Percentiles rank a stretch among this genome's conserved stretches.
phyloP scores from a whole-genome alignment of 192 early-diverging fungal genomes.

The Coemansia sp. region DNA sequence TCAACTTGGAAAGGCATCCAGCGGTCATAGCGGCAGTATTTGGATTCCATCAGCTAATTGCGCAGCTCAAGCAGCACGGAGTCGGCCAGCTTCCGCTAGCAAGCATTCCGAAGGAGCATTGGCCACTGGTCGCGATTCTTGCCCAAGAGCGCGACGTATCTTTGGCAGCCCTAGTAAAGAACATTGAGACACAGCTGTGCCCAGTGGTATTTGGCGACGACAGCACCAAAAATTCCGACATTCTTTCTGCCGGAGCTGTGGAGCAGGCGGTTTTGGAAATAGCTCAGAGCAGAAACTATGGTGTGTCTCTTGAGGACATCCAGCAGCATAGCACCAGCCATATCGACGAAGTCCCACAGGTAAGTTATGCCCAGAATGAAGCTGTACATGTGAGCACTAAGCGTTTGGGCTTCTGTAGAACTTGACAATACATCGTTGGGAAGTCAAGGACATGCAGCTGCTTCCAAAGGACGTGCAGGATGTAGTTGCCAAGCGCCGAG shows the following conservation, averaged over 20 bases:
- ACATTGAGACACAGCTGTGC: slow-evolving; percentile 41
- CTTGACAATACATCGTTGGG: slow-evolving; percentile 46
- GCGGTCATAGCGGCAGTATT: slow-evolving; percentile 39
- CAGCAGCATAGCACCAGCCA: slow-evolving; percentile 5
- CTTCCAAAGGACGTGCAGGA: slow-evolving; percentile 32
- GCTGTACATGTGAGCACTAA: slow-evolving; percentile 5
- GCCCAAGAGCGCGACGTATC: slow-evolving; percentile 42
- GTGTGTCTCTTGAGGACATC: slow-evolving; percentile 24
- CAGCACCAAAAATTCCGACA: slow-evolving; percentile 20
- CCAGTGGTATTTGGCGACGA: slow-evolving; percentile 44
- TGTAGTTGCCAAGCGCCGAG: slow-evolving; percentile 24
- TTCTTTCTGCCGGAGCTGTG: slow-evolving; percentile 28
- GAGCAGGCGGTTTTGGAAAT: slow-evolving; percentile 25
- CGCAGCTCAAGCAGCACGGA: slow-evolving; percentile 20
- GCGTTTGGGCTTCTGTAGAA: not conserved
- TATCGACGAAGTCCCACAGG: slow-evolving; percentile 27
- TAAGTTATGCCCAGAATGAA: too few species aligned
- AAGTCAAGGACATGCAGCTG: slow-evolving; percentile 27
- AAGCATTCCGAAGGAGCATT: slow-evolving; percentile 26
- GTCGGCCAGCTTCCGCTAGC: slow-evolving; percentile 20
- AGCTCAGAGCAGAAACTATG: slow-evolving; percentile 43
- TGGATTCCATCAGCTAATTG: slow-evolving; percentile 44
- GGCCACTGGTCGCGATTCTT: slow-evolving; percentile 41
- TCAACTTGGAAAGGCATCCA: slow-evolving; percentile 43
- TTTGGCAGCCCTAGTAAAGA: slow-evolving; percentile 24